Evolutionary conservation across 106 monocot species (phyloP).

Genomic region (Allium fistulosum): DNA sequence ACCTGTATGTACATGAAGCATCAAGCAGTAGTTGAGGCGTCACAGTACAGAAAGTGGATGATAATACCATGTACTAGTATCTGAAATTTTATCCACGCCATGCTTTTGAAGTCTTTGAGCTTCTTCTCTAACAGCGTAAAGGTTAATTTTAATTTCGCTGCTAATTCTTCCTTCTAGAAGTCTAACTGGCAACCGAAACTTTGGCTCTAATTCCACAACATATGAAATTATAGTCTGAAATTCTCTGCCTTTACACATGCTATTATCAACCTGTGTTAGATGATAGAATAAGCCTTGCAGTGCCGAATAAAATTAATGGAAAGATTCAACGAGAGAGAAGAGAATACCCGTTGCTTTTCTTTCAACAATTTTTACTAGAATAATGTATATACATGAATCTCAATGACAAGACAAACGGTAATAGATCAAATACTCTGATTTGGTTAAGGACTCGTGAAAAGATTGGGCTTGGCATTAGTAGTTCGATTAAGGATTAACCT

Average conservation of each 20-base stretch:
- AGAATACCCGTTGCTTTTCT: too few species aligned
- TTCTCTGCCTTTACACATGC: conserved; percentile 16
- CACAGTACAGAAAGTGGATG: conserved; percentile 3
- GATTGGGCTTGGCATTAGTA: too few species aligned
- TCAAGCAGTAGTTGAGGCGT: too few species aligned
- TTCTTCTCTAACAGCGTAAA: conserved; percentile 54
- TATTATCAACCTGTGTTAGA: conserved; percentile 22
- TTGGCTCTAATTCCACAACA: conserved; percentile 74
- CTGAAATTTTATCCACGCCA: not conserved
- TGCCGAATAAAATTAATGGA: too few species aligned
- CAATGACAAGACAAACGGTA: too few species aligned
- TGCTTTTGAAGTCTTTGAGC: conserved; percentile 39
- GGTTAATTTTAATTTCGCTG: conserved; percentile 65
- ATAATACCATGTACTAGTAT: not conserved
- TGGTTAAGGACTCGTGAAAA: too few species aligned
- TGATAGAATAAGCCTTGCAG: not conserved
- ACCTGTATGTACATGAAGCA: too few species aligned
- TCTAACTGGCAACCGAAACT: conserved; percentile 74
- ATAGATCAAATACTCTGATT: too few species aligned
- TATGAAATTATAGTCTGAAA: conserved; percentile 55
- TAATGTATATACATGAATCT: too few species aligned
- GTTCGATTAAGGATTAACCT: conserved; percentile 22
- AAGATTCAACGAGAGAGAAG: too few species aligned
- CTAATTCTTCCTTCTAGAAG: conserved; percentile 79
- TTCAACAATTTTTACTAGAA: too few species aligned